Evolutionary conservation across 2,329 filamentous ascomycete genomes (phyloP), one percentile per base, ranked within the genome.

Genomic region (Talaromyces sp.): DNA sequence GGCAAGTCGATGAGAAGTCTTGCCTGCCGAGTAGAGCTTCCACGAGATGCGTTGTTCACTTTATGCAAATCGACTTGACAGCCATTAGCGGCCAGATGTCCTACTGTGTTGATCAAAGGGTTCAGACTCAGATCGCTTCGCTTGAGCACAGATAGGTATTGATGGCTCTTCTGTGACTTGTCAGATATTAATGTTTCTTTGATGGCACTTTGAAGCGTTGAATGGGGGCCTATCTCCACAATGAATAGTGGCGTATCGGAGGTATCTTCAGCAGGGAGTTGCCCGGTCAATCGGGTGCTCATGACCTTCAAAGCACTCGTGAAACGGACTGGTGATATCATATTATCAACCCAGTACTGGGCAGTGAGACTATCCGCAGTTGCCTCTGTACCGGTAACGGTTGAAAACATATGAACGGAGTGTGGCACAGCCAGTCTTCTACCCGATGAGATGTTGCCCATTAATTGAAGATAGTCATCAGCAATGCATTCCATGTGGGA

Each of bases 161-260:
- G 57, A 48, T 52, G 27, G 27, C 49, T 45, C 22, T 51, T 22
- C n/a, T 54, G 39, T 20, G 49, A 32, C 20, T 53, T 33, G 3
- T 45, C 37, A 1, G 29, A 36, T 1, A 49, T 44, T 9, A 64
- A 33, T 2, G 56, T 67, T 17, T 72, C 62, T 37, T 62, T 64
- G 14, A 70, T 62, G 1, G 67, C 65, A 8, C 66, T 64, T 27
- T 61, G 60, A 11, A 72, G 49, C 8, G 68, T 66, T 7, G 61
- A 59, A 42, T 72, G 69, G 20, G 69, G 69, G 0, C 69, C 69
- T 17, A 72, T 60, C 32, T 72, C 69, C 27, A 72, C 37, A 13
- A 71, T 33, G 7, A 65, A 46, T 29, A 65, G 60, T 7, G 49
- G 42, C 16, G 36, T n/a, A 27, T 46, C 48, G 5, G 55, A 9